Base-by-base conservation (phyloP, 1,284 basidiomycete genomes). In the Fistulinella cinereoalba region DNA sequence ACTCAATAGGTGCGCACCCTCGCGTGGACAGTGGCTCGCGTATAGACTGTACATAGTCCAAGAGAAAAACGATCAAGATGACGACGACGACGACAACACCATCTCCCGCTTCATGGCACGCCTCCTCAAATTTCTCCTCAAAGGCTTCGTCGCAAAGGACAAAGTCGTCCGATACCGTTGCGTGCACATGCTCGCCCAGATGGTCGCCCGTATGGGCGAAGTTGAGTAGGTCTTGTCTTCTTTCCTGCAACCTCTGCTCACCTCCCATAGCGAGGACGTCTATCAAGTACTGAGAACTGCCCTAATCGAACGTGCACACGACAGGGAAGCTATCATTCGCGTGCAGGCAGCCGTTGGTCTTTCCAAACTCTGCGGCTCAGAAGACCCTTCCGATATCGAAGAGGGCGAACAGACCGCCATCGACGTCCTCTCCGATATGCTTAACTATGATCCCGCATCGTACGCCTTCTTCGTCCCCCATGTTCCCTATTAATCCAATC, bases 111-210 rank as follows among this genome's bases (percentile, higher is more conserved):
- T 97, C 57, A 73, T 88, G 1, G 69, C 79, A 11, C 78, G 83
- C 38, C 70, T 97, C 4, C 71, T 97, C 45, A 80, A 80, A 41
- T 91, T 90, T 70, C 75, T 97, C 21, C 71, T 95, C 43, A 80
- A 81, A 50, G 94, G 94, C 0, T 94, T 94, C 66, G 67, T 77
- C 11, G 89, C 94, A 3, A 97, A 96, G 68, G 88, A 95, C 73
- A 97, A 96, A 73, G 79, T 80, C 44, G 85, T 91, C 21, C 79
- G 94, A 11, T 92, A 86, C 58, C 80, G 94, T 16, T 86, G 84
- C 50, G 79, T 91, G 0, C 85, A 90, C 48, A 69, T 89, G 29
- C 78, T 91, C n/a, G 83, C 86, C 0, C 84, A 90, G 55, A 83
- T 92, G 71, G 85, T 95, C 41, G 76, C 82, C 4, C 81, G 84